Evolutionary conservation across 2,329 filamentous ascomycete genomes (phyloP), one percentile per base, ranked within the genome.

Genomic region (Coniochaeta prunicola): DNA sequence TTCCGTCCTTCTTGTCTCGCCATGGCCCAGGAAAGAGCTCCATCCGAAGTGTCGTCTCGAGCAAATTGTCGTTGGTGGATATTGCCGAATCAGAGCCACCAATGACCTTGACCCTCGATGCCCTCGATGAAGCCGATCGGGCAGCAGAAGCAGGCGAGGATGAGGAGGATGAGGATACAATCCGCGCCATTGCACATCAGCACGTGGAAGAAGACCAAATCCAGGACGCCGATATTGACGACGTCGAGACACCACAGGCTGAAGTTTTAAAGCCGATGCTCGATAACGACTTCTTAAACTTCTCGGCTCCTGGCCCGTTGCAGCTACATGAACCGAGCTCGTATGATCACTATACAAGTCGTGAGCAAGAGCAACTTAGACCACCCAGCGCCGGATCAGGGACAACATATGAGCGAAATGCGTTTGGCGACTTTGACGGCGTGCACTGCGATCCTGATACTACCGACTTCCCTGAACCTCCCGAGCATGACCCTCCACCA

Each of bases 371-470:
- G 36, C 61, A 66, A 9, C 76, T 78, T 40, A 74, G 81, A 40
- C 78, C 77, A 15, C 71, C 71, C 10, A 84, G 83, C 3, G 76
- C 81, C 10, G 80, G 76, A 12, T 87, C 84, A 3, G 76, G 74
- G 53, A 81, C 82, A 58, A 89, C 88, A 2, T 86, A 80, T 59
- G 85, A 88, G 33, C 85, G 89, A 68, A 74, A 80, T 40, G 82
- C 89, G 3, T 94, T 93, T 75, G 82, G 85, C 45, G 89, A 92
- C 69, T 94, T 94, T 68, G 90, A 94, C 69, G 90, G 90, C 38
- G 87, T 88, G 15, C 89, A 93, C 68, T 91, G 86, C 69, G 80
- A 83, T 30, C 82, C 86, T 4, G 80, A 85, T 7, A 64, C 61
- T 1, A 59, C 61, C 36, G 63, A 65, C 24, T 63, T 69, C 45